A percentile compares a stretch with the other conserved stretches of the same genome.
Conservation (phyloP, 345 rosid species). For the Boechera divaricarpa region DNA sequence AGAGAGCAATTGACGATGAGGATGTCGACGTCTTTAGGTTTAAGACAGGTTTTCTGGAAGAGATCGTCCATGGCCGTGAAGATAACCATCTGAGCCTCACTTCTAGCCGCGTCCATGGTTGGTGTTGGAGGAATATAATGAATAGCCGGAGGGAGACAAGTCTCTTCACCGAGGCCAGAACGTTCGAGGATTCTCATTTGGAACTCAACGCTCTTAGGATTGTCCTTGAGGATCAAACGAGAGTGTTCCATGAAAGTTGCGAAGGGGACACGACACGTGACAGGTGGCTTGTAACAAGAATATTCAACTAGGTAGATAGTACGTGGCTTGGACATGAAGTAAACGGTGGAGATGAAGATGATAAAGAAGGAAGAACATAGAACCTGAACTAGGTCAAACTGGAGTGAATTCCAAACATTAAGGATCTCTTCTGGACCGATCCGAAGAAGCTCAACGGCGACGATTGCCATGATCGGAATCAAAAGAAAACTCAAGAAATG, state of each 20-base stretch:
- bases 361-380: slow-evolving; percentile 55
- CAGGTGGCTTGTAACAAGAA: slow-evolving; percentile 70
- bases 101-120: slow-evolving; percentile 64
- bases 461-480: slow-evolving; percentile 56
- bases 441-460: slow-evolving; percentile 60
- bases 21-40: slow-evolving; percentile 69
- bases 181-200: slow-evolving; percentile 73
- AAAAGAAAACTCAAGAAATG: slow-evolving; percentile 64
- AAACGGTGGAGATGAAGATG: slow-evolving; percentile 59
- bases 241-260: slow-evolving; percentile 77
- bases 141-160: slow-evolving; percentile 79
- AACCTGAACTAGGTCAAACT: slow-evolving; percentile 56
- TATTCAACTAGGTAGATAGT: slow-evolving; percentile 67
- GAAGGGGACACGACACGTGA: slow-evolving; percentile 67
- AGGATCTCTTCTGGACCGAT: slow-evolving; percentile 69
- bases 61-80: slow-evolving; percentile 76
- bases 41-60: slow-evolving; percentile 63
- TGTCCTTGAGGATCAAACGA: slow-evolving; percentile 49
- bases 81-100: slow-evolving; percentile 70
- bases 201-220: slow-evolving; percentile 68
- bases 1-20: slow-evolving; percentile 80
- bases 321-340: slow-evolving; percentile 72
- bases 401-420: slow-evolving; percentile 63
- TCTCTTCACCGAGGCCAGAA: slow-evolving; percentile 84
- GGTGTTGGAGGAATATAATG: slow-evolving; percentile 81